These are phyloP conservation scores for Cryptosporidium andersoni DNA, from an alignment of 169 alveolate genomes.

Conservation along the genomic window DNA sequence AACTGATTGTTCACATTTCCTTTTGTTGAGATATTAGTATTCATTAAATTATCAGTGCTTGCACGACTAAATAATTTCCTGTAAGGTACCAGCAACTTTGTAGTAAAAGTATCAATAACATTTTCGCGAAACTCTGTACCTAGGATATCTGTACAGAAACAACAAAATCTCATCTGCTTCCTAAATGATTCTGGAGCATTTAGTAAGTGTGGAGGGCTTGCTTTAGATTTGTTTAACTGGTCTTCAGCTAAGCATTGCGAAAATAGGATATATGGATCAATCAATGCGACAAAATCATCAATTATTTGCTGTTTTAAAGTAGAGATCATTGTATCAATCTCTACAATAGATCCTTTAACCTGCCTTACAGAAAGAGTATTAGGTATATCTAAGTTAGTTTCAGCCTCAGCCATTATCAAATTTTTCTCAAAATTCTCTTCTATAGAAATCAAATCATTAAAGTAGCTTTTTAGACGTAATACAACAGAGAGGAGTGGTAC, in stretches of 20 bases:
- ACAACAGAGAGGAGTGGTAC: constrained; percentile 8
- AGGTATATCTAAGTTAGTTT: not conserved
- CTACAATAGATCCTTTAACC: not conserved
- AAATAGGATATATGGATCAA: constrained; percentile 58
- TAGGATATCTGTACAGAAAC: constrained; percentile 43
- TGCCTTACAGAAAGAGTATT: not conserved
- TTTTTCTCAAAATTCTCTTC: not conserved
- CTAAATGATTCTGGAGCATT: constrained; percentile 45
- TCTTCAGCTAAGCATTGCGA: not conserved
- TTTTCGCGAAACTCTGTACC: constrained; percentile 39
- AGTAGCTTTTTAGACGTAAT: not conserved
- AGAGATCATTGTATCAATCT: not conserved
- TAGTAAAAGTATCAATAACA: constrained; percentile 17
- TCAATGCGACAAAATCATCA: constrained; percentile 39
- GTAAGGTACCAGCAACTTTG: constrained; percentile 41
- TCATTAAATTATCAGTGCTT: constrained; percentile 7
- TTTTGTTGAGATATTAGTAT: constrained; percentile 3
- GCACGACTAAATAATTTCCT: constrained; percentile 15
- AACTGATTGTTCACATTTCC: not conserved
- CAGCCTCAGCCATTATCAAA: not conserved
- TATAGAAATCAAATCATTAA: not conserved
- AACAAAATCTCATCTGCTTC: constrained; percentile 60
- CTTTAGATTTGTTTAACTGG: not conserved
- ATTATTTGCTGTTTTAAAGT: constrained; percentile 27
- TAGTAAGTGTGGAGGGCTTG: constrained; percentile 38